phyloP scores from a whole-genome alignment of 352 stramenopile genomes.

The Pythium brachiatum region DNA sequence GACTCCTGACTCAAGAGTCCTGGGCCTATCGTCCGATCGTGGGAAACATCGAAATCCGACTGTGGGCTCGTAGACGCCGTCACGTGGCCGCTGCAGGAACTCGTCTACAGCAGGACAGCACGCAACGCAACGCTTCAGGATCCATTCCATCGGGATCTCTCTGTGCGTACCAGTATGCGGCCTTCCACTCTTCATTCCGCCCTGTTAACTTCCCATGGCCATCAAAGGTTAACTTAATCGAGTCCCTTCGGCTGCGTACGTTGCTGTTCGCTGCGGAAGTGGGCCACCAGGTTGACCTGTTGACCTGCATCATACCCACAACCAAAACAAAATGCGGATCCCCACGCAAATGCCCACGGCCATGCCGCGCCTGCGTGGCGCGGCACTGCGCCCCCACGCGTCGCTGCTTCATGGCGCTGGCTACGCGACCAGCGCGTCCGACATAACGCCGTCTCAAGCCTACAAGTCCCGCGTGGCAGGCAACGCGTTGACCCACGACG shows the following conservation, averaged over 20 bases:
- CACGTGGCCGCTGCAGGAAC: background rate
- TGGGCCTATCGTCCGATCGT: background rate
- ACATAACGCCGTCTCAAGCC: constrained; percentile 6
- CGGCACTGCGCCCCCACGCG: background rate
- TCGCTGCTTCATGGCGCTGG: constrained; percentile 10
- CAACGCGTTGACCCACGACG: constrained; percentile 19
- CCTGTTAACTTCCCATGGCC: background rate
- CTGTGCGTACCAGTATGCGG: too few species aligned
- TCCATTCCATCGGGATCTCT: too few species aligned
- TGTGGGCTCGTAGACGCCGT: background rate
- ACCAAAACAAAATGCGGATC: background rate
- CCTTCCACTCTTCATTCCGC: background rate
- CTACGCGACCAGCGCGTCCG: background rate
- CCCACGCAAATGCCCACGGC: background rate
- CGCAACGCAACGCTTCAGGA: background rate
- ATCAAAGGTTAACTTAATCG: background rate
- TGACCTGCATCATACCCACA: background rate
- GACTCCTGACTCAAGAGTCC: too few species aligned
- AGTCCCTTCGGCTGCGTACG: constrained; percentile 2
- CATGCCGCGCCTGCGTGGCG: background rate
- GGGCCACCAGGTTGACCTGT: too few species aligned
- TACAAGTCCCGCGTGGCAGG: constrained; percentile 19
- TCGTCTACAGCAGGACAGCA: constrained; percentile 2
- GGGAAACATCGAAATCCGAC: background rate
- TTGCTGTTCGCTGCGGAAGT: background rate